Percentiles rank a stretch among this genome's conserved stretches.
Evolutionary conservation across 495 filamentous ascomycete species (phyloP).

Genomic region (Neurospora sp.): DNA sequence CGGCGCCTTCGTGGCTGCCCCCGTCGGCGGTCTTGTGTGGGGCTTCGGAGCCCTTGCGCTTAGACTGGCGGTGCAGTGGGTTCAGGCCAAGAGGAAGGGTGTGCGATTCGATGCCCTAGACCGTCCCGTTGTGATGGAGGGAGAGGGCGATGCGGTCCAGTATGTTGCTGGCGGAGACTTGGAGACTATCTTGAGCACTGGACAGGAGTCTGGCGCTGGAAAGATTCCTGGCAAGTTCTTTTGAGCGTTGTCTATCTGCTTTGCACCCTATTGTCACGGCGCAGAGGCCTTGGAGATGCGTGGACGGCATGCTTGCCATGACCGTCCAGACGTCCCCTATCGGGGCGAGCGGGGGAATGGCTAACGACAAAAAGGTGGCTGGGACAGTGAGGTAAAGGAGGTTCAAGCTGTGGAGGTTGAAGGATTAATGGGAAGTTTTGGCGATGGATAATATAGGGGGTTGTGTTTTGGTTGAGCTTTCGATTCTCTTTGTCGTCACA

Average conservation of each 20-base stretch:
- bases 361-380: neutral
- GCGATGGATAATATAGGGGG: neutral
- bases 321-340: neutral
- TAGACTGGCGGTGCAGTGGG: slow-evolving; percentile 42
- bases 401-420: neutral
- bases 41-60: slow-evolving; percentile 47
- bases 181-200: slow-evolving; percentile 12
- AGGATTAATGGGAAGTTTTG: neutral
- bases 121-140: slow-evolving; percentile 26
- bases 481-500: neutral
- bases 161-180: neutral
- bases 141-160: slow-evolving; percentile 16
- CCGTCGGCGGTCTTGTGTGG: slow-evolving; percentile 61
- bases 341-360: neutral
- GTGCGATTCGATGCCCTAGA: slow-evolving; percentile 55
- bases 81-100: slow-evolving; percentile 40
- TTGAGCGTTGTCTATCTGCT: slow-evolving; percentile 8
- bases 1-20: slow-evolving; percentile 70
- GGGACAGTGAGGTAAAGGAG: neutral
- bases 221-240: slow-evolving; percentile 46
- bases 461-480: neutral
- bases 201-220: slow-evolving; percentile 19
- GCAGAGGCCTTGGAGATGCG: neutral
- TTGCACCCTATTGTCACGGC: neutral
- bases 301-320: neutral